Evolutionary conservation across 1,139 yeast species (phyloP), one percentile per base, ranked within the genome.

Genomic region (Taiozyma sp.): DNA sequence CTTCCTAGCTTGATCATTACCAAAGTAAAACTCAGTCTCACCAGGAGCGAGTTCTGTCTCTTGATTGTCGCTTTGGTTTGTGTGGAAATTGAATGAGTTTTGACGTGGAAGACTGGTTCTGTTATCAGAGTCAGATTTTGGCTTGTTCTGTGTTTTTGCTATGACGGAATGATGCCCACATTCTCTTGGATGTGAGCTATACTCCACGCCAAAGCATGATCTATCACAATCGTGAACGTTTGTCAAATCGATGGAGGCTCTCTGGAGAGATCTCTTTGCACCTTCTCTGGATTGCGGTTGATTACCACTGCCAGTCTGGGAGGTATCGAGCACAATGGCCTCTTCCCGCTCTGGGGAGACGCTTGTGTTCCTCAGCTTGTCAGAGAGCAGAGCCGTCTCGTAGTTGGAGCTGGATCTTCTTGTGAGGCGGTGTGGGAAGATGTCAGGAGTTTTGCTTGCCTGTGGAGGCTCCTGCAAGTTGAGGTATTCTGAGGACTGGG

Each of bases 381-480:
- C 49, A 4, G 48, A 34, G 3, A 54, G 28, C 10, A 56, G 32
- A 1, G 58, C 57, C 14, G 47, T 32, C 24, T 54, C 50, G 32
- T 56, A 56, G 24, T 56, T 56, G 3, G 53, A 44, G 28, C 56
- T 52, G 3, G 56, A 45, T 47, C 56, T 53, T 51, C 59, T 52
- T 42, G 32, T 45, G 9, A 55, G 22, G 16, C 39, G 32, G 2
- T 40, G 16, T 26, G 22, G 4, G 35, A 30, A 3, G 34, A 13
- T 3, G 53, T 22, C 56, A 3, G 58, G 56, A 3, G 59, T 56
- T 34, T 52, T 43, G 11, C 50, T 37, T 0, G 59, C 53, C 34
- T 48, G 49, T 42, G 61, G 61, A 2, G 60, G 54, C 7, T 49
- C 52, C 2, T 46, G 22, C n/a, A 53, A 41, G 22, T 44, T 47